These are phyloP conservation scores for Cyberlindnera mrakii DNA, from an alignment of 805 yeast species.

Conservation along the genomic window DNA sequence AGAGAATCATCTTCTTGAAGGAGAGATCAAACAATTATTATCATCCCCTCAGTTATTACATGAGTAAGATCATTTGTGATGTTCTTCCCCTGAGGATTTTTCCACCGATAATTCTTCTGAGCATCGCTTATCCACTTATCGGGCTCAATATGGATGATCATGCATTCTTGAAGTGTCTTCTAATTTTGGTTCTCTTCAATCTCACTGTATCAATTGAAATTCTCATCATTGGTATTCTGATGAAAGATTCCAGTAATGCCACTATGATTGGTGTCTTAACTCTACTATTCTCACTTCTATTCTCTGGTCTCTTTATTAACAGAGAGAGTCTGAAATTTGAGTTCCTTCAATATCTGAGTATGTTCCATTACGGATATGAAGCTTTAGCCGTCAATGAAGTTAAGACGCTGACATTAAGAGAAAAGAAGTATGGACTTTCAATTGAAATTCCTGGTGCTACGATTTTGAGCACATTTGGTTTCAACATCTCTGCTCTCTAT, in stretches of 20 bases:
- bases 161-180: conserved; percentile 64
- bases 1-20: conserved; percentile 81
- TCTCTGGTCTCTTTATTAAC: conserved; percentile 91
- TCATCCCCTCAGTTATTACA: conserved; percentile 77
- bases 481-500: conserved; percentile 70
- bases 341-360: conserved; percentile 77
- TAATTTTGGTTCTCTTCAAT: conserved; percentile 76
- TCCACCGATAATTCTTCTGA: conserved; percentile 81
- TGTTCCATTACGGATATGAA: conserved; percentile 95
- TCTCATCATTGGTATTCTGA: conserved; percentile 78
- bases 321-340: conserved; percentile 59
- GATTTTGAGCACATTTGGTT: conserved; percentile 91
- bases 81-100: conserved; percentile 85
- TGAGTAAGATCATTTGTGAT: conserved; percentile 84
- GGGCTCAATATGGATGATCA: conserved; percentile 76
- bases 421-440: conserved; percentile 85
- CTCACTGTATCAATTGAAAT: conserved; percentile 81
- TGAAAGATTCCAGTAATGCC: conserved; percentile 89
- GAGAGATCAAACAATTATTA: conserved; percentile 95
- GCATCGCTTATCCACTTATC: conserved; percentile 83
- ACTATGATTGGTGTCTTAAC: conserved; percentile 82
- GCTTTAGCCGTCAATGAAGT: conserved; percentile 91
- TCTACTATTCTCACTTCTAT: conserved; percentile 75
- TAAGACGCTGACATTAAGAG: conserved; percentile 73
- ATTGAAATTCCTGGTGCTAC: conserved; percentile 98